These are phyloP conservation scores for Xylariomycetidae sp. DNA, from an alignment of 2,329 filamentous ascomycete genomes.

Conservation along the genomic window DNA sequence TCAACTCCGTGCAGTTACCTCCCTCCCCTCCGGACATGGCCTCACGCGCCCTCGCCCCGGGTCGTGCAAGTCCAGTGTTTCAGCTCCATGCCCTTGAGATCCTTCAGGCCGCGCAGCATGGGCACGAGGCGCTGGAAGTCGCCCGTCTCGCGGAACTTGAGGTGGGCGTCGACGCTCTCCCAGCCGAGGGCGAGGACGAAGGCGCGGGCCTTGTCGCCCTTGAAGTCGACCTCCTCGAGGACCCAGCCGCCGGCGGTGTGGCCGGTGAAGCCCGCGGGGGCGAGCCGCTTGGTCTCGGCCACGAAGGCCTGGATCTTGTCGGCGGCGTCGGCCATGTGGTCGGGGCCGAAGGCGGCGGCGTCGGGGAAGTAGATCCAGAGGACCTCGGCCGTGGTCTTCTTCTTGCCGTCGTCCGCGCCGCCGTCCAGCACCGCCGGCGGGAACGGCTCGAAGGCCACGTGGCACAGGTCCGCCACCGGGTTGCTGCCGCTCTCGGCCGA, in stretches of 20 bases:
- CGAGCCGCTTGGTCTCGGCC: too few relatives aligned
- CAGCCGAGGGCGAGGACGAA: conserved; percentile 17
- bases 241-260: conserved; percentile 16
- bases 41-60: too few relatives aligned
- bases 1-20: too few relatives aligned
- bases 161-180: conserved; percentile 13
- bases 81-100: conserved; percentile 14
- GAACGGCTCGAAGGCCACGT: conserved; percentile 14
- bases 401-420: too few relatives aligned
- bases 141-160: conserved; percentile 9
- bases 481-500: too few relatives aligned
- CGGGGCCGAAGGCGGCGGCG: conserved; percentile 1
- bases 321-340: too few relatives aligned
- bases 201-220: conserved; percentile 6
- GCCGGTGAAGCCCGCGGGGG: conserved; percentile 8
- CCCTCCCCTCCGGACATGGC: too few relatives aligned
- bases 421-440: conserved; percentile 11
- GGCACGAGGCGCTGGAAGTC: conserved; percentile 10
- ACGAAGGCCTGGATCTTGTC: too few relatives aligned
- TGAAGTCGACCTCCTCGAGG: conserved; percentile 12
- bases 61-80: too few relatives aligned
- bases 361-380: conserved; percentile 14
- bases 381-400: conserved; percentile 10
- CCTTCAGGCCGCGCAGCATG: conserved; percentile 8
- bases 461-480: too few relatives aligned